Evolutionary conservation across 1,284 basidiomycete genomes (phyloP), one percentile per base, ranked within the genome.

Genomic region (Papiliotrema fonsecae): DNA sequence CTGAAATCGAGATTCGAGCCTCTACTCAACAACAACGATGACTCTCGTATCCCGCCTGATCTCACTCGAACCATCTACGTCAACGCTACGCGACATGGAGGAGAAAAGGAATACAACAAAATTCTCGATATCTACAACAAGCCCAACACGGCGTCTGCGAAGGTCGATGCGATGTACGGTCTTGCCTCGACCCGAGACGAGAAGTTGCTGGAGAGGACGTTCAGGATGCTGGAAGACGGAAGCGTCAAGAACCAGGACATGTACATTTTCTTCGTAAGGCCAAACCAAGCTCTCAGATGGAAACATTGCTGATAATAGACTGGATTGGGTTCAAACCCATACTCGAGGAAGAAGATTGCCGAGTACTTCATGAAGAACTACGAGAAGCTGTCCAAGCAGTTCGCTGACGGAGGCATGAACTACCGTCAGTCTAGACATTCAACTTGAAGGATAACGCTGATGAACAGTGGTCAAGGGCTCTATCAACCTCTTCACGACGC

Each of bases 11-110:
- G 89, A 50, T 97, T 97, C 75, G 75, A 78, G 40, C 76, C 81
- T 31, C 88, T 84, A 69, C 71, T 87, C 56, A 78, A 82, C 57
- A 86, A 82, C 22, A 81, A 81, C 14, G 88, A 96, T 62, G 84
- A 87, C 58, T 85, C 84, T 4, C 78, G 74, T 47, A 90, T 97
- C 57, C 88, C 90, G 6, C 78, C 82, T 21, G 88, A 92, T 72
- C 72, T 92, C 42, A 79, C 84, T 60, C 66, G 76, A 19, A 45
- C 58, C 16, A 67, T 70, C 51, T 66, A 62, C 46, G 38, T 47
- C 34, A 56, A 60, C 32, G 82, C 81, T 41, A 84, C 87, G 48
- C 80, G 79, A 63, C 76, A 84, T 63, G 91, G 91, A 45, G 89
- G 88, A 16, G 77, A 77, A 42, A 76, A 77, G 42, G 91, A 94